Percentiles rank a stretch among this genome's conserved stretches.
These are phyloP conservation scores for Naumovozyma dairenensis DNA, from an alignment of 805 yeast genomes.

Conservation along the genomic window DNA sequence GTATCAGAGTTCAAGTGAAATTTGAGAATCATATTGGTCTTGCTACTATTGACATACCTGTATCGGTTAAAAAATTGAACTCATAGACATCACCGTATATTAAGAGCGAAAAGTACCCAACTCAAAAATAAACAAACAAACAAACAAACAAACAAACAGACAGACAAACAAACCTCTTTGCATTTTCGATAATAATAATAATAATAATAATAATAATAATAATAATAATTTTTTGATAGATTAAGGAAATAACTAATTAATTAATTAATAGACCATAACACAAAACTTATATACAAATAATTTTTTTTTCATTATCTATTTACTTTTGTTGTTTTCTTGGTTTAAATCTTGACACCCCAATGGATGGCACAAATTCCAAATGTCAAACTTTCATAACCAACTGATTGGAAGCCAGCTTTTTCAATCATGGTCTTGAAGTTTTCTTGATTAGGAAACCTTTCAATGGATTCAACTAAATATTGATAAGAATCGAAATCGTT, in stretches of 20 bases:
- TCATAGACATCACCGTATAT: background rate
- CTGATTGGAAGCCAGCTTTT: constrained; percentile 90
- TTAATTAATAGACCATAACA: too few relatives aligned
- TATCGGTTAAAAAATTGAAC: constrained; percentile 29
- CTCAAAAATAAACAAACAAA: too few relatives aligned
- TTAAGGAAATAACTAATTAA: too few relatives aligned
- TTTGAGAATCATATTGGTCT: constrained; percentile 31
- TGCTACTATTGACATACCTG: constrained; percentile 30
- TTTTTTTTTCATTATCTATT: too few relatives aligned
- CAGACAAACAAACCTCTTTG: too few relatives aligned
- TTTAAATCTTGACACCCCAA: constrained; percentile 77
- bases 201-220: too few relatives aligned
- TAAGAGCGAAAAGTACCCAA: background rate
- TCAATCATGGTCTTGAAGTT: constrained; percentile 84
- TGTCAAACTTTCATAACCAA: constrained; percentile 88
- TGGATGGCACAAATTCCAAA: constrained; percentile 95
- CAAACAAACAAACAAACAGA: too few relatives aligned
- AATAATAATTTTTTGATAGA: too few relatives aligned
- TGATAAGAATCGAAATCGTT: constrained; percentile 95
- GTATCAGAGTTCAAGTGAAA: constrained; percentile 39
- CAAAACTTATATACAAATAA: too few relatives aligned
- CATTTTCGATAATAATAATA: background rate
- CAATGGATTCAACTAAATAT: constrained; percentile 89
- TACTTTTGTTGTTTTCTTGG: too few relatives aligned
- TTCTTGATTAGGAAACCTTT: constrained; percentile 86